phyloP scores from a whole-genome alignment of 805 yeast genomes.

The Ogataea dorogensis region DNA sequence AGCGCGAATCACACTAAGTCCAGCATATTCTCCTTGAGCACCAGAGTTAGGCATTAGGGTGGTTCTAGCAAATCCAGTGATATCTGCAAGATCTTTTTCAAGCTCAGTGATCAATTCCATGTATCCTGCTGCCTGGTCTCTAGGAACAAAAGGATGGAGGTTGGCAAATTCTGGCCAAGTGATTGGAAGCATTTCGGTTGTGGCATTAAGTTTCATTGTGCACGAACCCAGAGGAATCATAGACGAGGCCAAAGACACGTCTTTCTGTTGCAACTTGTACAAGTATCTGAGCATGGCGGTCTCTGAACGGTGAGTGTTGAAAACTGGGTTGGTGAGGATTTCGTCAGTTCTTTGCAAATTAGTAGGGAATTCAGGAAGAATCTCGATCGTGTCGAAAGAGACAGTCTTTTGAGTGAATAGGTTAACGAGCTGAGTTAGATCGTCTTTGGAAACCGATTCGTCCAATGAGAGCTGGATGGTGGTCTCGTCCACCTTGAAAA shows the following conservation, averaged over 20 bases:
- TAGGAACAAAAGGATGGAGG: slow-evolving; percentile 92
- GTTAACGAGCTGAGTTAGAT: slow-evolving; percentile 54
- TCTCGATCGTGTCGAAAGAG: slow-evolving; percentile 21
- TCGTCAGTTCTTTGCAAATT: slow-evolving; percentile 54
- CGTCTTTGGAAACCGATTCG: slow-evolving; percentile 72
- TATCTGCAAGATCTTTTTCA: slow-evolving; percentile 81
- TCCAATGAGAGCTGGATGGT: slow-evolving; percentile 83
- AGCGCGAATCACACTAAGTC: slow-evolving; percentile 79
- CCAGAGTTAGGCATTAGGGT: slow-evolving; percentile 97
- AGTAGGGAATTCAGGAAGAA: slow-evolving; percentile 50
- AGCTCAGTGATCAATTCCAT: slow-evolving; percentile 69
- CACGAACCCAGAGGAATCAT: slow-evolving; percentile 98
- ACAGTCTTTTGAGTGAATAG: slow-evolving; percentile 51
- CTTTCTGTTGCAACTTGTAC: slow-evolving; percentile 80
- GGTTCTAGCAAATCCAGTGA: slow-evolving; percentile 90
- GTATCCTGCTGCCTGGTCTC: slow-evolving; percentile 87
- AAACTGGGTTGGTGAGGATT: slow-evolving; percentile 70
- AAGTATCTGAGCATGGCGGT: slow-evolving; percentile 92
- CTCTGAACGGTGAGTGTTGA: slow-evolving; percentile 87
- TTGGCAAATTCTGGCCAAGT: slow-evolving; percentile 91
- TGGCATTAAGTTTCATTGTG: slow-evolving; percentile 95
- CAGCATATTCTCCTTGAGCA: slow-evolving; percentile 98
- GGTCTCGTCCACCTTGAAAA: slow-evolving; percentile 61
- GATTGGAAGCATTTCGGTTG: slow-evolving; percentile 91
- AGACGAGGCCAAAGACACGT: slow-evolving; percentile 88